Base-by-base conservation (phyloP, 768 basidiomycete genomes). In the Amanita thiersii region DNA sequence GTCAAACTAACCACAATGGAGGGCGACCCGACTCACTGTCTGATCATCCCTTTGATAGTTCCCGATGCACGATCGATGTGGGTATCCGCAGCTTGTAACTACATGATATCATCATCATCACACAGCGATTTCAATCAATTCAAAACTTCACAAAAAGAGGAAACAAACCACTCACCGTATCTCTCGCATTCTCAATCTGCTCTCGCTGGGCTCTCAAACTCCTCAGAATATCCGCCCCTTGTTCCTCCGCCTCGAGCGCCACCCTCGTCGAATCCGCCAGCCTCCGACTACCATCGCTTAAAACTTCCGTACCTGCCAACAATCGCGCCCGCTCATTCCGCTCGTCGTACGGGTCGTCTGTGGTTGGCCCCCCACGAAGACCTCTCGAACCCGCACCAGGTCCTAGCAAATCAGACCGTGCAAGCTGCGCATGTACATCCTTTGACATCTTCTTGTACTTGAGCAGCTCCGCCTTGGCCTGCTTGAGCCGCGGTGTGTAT, bases 31-130 rank as follows among this genome's bases (percentile, higher is more conserved):
- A 72, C 82, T 55, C 51, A 93, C 93, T 87, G 80, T 56, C 77
- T 68, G 33, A 94, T 82, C 92, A 96, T 96, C 59, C 83, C 86
- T 69, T 81, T 90, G 29, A 97, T 67, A 15, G 90, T 96, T 3
- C 86, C 86, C 3, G 79, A 77, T n/a, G 93, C 87, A 28, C 83
- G 69, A 59, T 87, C 87, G 53, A 97, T 86, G 19, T 83, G 79
- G 3, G 71, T 73, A 55, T 96, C 93, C 17, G 92, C 89, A 32
- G 76, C 73, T 34, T 70, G 69, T 17, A 96, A 75, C 89, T 92
- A 51, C 14, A 35, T 5, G 21, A 43, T 7, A 11, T 39, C 14
- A 34, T 37, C 17, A 39, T 32, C n/a, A 7, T 28, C n/a, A 7
- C 9, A 37, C 26, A n/a, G n/a, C n/a, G n/a, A n/a, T n/a, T n/a